Percentiles rank a stretch among this genome's conserved stretches.
phyloP scores from a whole-genome alignment of 495 filamentous ascomycete genomes.

The Annulohypoxylon maeteangense region DNA sequence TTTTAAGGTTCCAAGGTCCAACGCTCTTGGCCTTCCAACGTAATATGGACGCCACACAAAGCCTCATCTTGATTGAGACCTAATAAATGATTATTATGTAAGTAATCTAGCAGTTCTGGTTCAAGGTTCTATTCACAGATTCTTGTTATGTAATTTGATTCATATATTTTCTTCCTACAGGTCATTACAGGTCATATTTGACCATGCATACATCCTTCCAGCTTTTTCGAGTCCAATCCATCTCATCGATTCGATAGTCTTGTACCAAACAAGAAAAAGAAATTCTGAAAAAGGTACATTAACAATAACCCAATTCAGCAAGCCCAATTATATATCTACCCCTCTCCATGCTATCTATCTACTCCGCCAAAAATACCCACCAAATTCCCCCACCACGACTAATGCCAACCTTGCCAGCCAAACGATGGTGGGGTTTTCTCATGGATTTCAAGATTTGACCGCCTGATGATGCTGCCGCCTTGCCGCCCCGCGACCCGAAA shows the following conservation, averaged over 20 bases:
- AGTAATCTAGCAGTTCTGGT: neutral
- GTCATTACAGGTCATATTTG: neutral
- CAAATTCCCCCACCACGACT: slow-evolving; percentile 33
- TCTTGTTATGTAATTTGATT: neutral
- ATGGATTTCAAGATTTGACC: slow-evolving; percentile 12
- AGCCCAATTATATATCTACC: slow-evolving; percentile 8
- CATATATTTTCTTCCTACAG: neutral
- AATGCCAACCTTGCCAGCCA: slow-evolving; percentile 39
- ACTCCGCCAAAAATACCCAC: slow-evolving; percentile 6
- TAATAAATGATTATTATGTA: neutral
- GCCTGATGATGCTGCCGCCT: slow-evolving; percentile 36
- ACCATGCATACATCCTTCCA: neutral
- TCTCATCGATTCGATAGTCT: neutral
- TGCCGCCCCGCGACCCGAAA: slow-evolving; percentile 21
- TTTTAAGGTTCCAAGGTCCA: neutral
- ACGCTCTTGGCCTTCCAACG: neutral
- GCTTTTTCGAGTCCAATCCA: neutral
- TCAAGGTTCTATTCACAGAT: too few relatives aligned
- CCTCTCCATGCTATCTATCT: slow-evolving; percentile 5
- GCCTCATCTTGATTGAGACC: neutral
- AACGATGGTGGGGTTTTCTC: slow-evolving; percentile 37
- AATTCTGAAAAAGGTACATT: neutral
- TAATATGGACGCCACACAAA: neutral
- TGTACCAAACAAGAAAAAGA: neutral
- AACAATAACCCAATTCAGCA: slow-evolving; percentile 8